phyloP scores from a whole-genome alignment of 352 stramenopile species.

The Lagenidium sp. region DNA sequence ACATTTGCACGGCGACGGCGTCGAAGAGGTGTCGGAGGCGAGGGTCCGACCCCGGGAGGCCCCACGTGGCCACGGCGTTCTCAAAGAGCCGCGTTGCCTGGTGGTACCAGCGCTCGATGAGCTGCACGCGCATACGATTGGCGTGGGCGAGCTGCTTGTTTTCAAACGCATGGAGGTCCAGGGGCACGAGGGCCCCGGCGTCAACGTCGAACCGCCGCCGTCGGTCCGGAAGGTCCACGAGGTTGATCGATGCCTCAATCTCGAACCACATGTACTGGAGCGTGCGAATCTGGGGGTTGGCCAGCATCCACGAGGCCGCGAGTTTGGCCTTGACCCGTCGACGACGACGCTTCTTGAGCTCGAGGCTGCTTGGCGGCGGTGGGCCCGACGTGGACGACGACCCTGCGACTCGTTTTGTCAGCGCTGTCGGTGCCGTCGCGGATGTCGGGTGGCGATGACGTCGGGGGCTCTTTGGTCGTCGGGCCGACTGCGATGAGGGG shows the following conservation, averaged over 20 bases:
- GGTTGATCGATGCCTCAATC: constrained; percentile 23
- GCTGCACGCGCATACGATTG: constrained; percentile 18
- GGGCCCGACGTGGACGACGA: not conserved
- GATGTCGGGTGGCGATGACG: too few relatives aligned
- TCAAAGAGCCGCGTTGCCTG: constrained; percentile 40
- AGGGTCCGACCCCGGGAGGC: too few relatives aligned
- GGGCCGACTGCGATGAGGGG: not conserved
- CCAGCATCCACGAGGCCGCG: constrained; percentile 29
- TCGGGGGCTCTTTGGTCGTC: too few relatives aligned
- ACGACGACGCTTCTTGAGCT: constrained; percentile 17
- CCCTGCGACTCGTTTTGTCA: not conserved
- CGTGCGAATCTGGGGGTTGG: constrained; percentile 32
- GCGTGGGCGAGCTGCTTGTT: constrained; percentile 39
- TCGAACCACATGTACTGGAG: constrained; percentile 64
- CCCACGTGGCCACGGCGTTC: too few relatives aligned
- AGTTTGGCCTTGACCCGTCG: constrained; percentile 37
- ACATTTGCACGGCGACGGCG: constrained; percentile 59
- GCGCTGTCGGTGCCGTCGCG: too few relatives aligned
- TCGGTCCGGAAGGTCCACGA: constrained; percentile 53
- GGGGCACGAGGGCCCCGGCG: constrained; percentile 9
- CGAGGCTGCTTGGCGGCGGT: not conserved
- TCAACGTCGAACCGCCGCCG: too few relatives aligned
- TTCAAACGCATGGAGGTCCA: constrained; percentile 51
- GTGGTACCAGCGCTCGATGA: constrained; percentile 61
- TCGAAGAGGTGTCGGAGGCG: constrained; percentile 53